Conservation (phyloP, 164 flowering plant genomes). For the Stephania cephalantha region DNA sequence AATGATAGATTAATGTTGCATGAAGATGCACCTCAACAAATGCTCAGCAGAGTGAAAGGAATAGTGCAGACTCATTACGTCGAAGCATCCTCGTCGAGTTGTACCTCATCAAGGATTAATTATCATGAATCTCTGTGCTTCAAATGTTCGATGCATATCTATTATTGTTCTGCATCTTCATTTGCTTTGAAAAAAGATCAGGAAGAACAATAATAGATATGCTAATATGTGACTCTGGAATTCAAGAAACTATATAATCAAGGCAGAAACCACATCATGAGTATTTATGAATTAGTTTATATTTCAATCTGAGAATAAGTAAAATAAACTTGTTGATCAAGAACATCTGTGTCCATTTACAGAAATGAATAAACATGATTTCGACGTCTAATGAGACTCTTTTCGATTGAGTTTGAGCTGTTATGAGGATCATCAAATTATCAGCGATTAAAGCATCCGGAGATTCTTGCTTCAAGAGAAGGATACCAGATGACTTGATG, state of each 20-base stretch:
- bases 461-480: background rate
- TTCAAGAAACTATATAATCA: background rate
- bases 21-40: conserved; percentile 61
- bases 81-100: too few species aligned
- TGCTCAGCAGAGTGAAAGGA: conserved; percentile 81
- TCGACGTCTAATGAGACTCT: background rate
- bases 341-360: background rate
- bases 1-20: background rate
- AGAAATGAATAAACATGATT: background rate
- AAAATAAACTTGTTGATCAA: too few species aligned
- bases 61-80: too few species aligned
- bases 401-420: background rate
- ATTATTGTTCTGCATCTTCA: too few species aligned
- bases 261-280: background rate
- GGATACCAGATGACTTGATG: background rate
- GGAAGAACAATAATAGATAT: too few species aligned
- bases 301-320: too few species aligned
- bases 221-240: too few species aligned
- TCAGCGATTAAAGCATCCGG: background rate
- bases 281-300: too few species aligned
- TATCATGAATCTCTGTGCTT: too few species aligned
- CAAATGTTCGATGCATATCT: too few species aligned
- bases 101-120: too few species aligned
- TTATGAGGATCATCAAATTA: background rate
- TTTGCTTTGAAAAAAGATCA: too few species aligned